These are phyloP conservation scores for Komagataella phaffii DNA, from an alignment of 805 yeast species.

Conservation along the genomic window DNA sequence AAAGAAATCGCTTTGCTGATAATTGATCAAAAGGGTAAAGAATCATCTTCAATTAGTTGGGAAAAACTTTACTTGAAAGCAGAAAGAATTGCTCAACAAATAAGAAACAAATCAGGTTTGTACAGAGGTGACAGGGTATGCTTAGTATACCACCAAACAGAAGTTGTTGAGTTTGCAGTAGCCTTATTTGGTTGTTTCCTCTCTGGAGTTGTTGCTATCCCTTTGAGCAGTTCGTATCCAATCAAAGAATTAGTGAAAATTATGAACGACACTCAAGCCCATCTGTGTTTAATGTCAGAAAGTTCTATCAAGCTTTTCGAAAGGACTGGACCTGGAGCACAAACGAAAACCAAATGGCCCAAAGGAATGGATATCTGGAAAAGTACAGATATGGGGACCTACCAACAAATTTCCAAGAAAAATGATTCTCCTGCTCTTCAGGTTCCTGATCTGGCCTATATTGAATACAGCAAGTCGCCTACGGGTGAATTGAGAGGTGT, in stretches of 20 bases:
- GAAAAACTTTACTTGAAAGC: slow-evolving; percentile 74
- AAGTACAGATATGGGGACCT: slow-evolving; percentile 77
- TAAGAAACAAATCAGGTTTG: slow-evolving; percentile 51
- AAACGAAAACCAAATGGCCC: slow-evolving; percentile 52
- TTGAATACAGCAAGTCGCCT: slow-evolving; percentile 84
- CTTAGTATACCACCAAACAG: slow-evolving; percentile 70
- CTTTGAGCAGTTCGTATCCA: slow-evolving; percentile 66
- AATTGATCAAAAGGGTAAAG: slow-evolving; percentile 74
- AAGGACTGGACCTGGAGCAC: slow-evolving; percentile 31
- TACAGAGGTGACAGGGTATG: slow-evolving; percentile 78
- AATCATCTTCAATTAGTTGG: slow-evolving; percentile 68
- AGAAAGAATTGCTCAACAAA: slow-evolving; percentile 78
- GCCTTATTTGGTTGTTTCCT: slow-evolving; percentile 86
- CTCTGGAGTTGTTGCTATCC: slow-evolving; percentile 92
- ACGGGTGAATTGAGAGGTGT: slow-evolving; percentile 89
- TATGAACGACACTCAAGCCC: slow-evolving; percentile 61
- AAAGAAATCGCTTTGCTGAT: slow-evolving; percentile 61
- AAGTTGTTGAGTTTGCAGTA: slow-evolving; percentile 72
- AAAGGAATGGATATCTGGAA: slow-evolving; percentile 62
- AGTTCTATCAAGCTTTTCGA: slow-evolving; percentile 65
- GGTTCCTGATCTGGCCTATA: slow-evolving; percentile 79
- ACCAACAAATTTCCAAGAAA: slow-evolving; percentile 41
- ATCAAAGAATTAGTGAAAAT: slow-evolving; percentile 59
- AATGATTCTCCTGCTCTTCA: slow-evolving; percentile 52
- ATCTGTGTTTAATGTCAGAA: slow-evolving; percentile 71